Evolutionary conservation across 106 monocot species (phyloP).

Genomic region (Iris macrosiphon): DNA sequence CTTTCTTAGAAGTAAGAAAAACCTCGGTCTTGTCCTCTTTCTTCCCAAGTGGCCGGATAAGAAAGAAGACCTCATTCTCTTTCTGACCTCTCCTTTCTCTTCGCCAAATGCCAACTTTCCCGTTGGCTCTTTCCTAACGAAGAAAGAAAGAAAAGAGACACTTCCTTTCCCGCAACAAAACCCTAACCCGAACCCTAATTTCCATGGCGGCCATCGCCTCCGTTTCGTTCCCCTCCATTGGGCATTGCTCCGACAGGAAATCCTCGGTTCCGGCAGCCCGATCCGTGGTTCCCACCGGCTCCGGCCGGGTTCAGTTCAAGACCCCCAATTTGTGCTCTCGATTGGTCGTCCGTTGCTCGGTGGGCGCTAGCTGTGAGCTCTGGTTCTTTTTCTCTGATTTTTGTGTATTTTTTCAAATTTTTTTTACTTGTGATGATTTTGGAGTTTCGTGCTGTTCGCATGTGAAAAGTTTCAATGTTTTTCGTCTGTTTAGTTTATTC

Average conservation of each 20-base stretch:
- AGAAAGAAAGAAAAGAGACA: no score
- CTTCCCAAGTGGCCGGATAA: no score
- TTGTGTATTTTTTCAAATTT: background rate
- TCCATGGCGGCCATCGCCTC: constrained; percentile 3
- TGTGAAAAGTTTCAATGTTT: background rate
- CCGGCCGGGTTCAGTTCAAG: background rate
- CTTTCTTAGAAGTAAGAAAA: no score
- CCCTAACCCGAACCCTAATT: background rate
- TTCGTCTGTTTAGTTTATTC: background rate
- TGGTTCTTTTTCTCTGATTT: background rate
- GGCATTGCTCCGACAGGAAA: background rate
- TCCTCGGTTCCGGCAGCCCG: background rate
- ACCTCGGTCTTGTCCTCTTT: no score
- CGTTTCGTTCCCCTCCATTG: constrained; percentile 2
- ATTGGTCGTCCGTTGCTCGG: background rate
- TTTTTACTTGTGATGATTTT: background rate
- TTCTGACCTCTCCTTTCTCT: no score
- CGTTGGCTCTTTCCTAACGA: no score
- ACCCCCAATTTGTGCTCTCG: background rate
- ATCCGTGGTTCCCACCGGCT: background rate
- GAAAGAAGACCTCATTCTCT: no score
- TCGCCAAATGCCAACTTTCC: no score
- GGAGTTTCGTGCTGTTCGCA: no score
- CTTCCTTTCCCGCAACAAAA: no score
- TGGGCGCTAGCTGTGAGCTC: background rate